Evolutionary conservation across 768 basidiomycete species (phyloP).

Genomic region (Mycena pura): DNA sequence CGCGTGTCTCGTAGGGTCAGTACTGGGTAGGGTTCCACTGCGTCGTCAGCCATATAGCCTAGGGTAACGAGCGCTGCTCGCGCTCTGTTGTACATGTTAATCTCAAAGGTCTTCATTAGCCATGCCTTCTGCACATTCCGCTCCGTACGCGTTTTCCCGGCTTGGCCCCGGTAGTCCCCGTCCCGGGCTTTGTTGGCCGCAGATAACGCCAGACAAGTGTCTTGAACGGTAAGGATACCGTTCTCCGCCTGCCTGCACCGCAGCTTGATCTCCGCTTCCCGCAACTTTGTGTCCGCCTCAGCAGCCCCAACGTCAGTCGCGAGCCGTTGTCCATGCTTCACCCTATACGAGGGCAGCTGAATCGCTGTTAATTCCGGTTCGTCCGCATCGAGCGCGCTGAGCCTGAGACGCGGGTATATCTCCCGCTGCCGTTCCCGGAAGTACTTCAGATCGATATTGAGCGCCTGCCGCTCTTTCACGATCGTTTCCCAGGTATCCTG

Average conservation of each 20-base stretch:
- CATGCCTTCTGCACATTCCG: slow-evolving; percentile 14
- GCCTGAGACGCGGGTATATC: too few relatives aligned
- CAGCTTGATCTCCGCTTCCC: slow-evolving; percentile 5
- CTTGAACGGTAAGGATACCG: slow-evolving; percentile 4
- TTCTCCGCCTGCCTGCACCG: slow-evolving; percentile 4
- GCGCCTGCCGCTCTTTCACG: not conserved
- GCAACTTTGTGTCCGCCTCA: not conserved
- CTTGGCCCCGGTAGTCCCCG: slow-evolving; percentile 9
- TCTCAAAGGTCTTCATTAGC: slow-evolving; percentile 12
- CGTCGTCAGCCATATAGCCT: slow-evolving; percentile 5
- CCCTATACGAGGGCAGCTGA: slow-evolving; percentile 15
- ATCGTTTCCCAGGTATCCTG: slow-evolving; percentile 12
- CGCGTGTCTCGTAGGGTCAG: slow-evolving; percentile 6
- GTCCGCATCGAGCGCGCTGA: slow-evolving; percentile 11
- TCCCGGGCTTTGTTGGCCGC: slow-evolving; percentile 14
- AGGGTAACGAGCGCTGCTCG: not conserved
- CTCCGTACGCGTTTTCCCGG: slow-evolving; percentile 12
- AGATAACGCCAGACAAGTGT: slow-evolving; percentile 8
- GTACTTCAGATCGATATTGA: slow-evolving; percentile 8
- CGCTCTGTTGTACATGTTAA: slow-evolving; percentile 7
- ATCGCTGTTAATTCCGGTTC: slow-evolving; percentile 13
- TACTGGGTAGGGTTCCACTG: slow-evolving; percentile 4
- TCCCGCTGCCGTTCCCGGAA: slow-evolving; percentile 10
- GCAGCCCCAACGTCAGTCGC: not conserved
- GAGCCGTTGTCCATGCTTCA: slow-evolving; percentile 12